Evolutionary conservation across 2,329 filamentous ascomycete species (phyloP).

Genomic region (Aspergillus sp.): DNA sequence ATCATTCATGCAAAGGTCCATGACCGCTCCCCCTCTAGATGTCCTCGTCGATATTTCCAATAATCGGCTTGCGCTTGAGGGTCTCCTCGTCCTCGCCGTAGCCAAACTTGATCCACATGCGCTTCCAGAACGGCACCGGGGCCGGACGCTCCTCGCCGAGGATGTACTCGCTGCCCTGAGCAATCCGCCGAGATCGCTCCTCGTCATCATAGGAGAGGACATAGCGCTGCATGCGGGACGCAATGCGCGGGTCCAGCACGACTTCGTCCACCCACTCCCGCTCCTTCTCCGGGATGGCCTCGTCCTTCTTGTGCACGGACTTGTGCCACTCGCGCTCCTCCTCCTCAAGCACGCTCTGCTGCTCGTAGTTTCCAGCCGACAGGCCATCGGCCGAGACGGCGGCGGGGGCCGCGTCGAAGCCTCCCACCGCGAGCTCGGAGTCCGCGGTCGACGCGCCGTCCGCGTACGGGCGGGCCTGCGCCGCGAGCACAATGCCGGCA

Average conservation of each 20-base stretch:
- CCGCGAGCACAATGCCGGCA: constrained; percentile 73
- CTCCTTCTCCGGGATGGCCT: constrained; percentile 57
- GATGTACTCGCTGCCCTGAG: constrained; percentile 65
- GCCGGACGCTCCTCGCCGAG: constrained; percentile 58
- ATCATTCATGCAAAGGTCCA: neutral
- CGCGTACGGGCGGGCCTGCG: constrained; percentile 41
- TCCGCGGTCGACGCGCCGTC: constrained; percentile 23
- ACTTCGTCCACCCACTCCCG: constrained; percentile 74
- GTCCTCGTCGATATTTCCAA: constrained; percentile 41
- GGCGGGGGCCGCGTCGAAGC: neutral
- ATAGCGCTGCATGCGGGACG: constrained; percentile 76
- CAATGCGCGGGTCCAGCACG: constrained; percentile 73
- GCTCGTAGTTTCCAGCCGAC: constrained; percentile 54
- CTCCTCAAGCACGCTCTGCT: constrained; percentile 61
- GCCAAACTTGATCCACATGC: constrained; percentile 40
- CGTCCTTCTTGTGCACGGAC: constrained; percentile 60
- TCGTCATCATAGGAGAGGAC: constrained; percentile 69
- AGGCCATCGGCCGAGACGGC: constrained; percentile 29
- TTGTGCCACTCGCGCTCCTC: constrained; percentile 87
- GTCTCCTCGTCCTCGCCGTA: constrained; percentile 42
- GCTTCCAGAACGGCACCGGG: constrained; percentile 37
- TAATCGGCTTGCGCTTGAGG: constrained; percentile 37
- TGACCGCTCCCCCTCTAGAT: constrained; percentile 10
- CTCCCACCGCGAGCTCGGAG: constrained; percentile 15
- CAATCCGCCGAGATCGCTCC: constrained; percentile 61